Base-by-base conservation (phyloP, 106 monocot genomes). In the Xerophyta viscosa region DNA sequence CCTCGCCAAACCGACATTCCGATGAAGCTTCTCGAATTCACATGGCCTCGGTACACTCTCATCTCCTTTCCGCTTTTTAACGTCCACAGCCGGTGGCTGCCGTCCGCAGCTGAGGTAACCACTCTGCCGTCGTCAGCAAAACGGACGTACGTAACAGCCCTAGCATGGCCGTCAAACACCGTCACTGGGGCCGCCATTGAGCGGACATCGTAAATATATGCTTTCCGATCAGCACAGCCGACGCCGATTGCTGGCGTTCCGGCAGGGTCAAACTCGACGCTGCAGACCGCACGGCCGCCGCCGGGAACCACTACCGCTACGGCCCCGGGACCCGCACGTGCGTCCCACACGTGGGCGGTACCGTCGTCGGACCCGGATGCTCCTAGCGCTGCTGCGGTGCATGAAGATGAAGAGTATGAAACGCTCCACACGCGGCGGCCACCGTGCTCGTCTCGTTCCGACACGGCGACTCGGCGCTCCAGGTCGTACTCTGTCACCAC, bases 401-500 rank as follows among this genome's bases (percentile, higher is more conserved):
- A n/a, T 24, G 55, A 41, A 41, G 20, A 31, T 1, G 23, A 4
- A 13, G 83, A 77, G 81, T 84, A 88, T 43, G 84, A 83, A 1
- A 93, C 61, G 71, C 65, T 50, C 93, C 93, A 93, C 6, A 93
- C 78, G 8, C 87, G 67, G 12, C 93, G 71, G 22, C 93, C 93
- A 3, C 56, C 80, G 60, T 93, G 93, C 56, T 94, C 94, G 64
- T 94, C 84, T 26, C 94, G 80, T 62, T 94, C 94, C 37, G 53
- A 84, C 20, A 81, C 52, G 8, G 81, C 54, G 2, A 24, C 20
- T 19, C 63, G 41, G 25, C 54, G 50, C 46, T 81, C 75, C 15
- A 94, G 42, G 66, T 88, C 94, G 81, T 94, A 94, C 72, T 94
- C 94, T 11, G 94, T 81, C 21, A 94, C 94, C 11, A 94, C 94